Base-by-base conservation (phyloP, 1,284 basidiomycete genomes). In the Tetrapyrgos nigripes region DNA sequence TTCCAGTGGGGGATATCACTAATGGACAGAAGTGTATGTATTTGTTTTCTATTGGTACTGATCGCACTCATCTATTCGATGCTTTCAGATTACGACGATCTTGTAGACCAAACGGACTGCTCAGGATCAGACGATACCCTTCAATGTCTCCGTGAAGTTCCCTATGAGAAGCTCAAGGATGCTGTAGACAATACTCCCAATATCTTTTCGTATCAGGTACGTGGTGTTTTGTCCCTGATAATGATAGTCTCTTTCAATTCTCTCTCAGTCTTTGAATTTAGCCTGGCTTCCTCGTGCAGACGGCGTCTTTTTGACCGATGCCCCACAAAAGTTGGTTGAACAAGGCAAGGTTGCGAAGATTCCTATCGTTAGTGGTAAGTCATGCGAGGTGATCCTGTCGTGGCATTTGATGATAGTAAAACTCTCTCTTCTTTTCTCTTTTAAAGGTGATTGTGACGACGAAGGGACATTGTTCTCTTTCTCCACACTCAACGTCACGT, bases 391-490 rank as follows among this genome's bases (percentile, higher is more conserved):
- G 11, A 3, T 5, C 26, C 3, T 33, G 8, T 27, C 40, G n/a
- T 19, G 3, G 27, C 23, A 14, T 8, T 37, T 23, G 26, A 6
- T n/a, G 14, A 29, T n/a, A 11, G 29, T 13, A 1, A 2, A 21
- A 11, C n/a, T n/a, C n/a, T n/a, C n/a, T n/a, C n/a, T 37, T 48
- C 21, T 31, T 19, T 33, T 46, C 17, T 53, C 21, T 27, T 29
- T 31, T 44, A 28, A 45, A 73, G 77, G 78, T 26, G 75, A 81
- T 56, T 79, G 77, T 55, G 82, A 83, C 52, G 83, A 84, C 55
- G 83, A 85, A 67, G 83, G 83, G 19, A 84, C 83, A 0, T 29
- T 80, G 0, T 84, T 85, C 63, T 73, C 81, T 0, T 62, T 84
- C 6, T 70, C 79, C 1, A 76, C 64, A 11, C 53, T 75, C 35